Conservation (phyloP, 352 stramenopile species). For the Pythium utonaiense region DNA sequence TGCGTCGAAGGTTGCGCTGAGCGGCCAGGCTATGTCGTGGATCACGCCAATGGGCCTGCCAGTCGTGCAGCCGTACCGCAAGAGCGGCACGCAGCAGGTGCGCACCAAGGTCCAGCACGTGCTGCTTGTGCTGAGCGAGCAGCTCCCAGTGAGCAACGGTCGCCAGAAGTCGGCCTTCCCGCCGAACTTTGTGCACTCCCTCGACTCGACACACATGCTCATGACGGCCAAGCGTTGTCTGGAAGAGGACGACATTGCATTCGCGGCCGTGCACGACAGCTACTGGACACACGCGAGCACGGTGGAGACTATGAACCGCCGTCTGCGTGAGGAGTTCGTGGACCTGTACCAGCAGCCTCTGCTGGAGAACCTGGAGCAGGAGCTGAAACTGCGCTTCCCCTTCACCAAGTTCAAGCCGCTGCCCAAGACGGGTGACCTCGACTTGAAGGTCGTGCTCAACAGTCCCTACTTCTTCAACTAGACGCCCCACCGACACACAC, state of each 20-base stretch:
- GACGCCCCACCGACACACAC: no score
- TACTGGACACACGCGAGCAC: conserved; percentile 98
- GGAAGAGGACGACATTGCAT: conserved; percentile 88
- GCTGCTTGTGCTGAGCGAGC: conserved; percentile 77
- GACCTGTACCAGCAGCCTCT: conserved; percentile 97
- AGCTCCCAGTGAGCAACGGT: conserved; percentile 54
- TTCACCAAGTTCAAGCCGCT: conserved; percentile 93
- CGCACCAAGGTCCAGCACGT: conserved; percentile 87
- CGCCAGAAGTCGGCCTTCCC: conserved; percentile 97
- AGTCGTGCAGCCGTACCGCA: conserved; percentile 97
- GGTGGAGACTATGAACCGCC: conserved; percentile 96
- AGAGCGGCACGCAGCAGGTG: conserved; percentile 71
- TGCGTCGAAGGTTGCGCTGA: conserved; percentile 63
- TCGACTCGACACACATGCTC: conserved; percentile 99
- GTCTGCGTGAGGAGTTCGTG: conserved; percentile 92
- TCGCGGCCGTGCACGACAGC: conserved; percentile 98
- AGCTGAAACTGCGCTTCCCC: conserved; percentile 94
- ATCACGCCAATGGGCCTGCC: conserved; percentile 98
- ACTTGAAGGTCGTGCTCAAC: conserved; percentile 93
- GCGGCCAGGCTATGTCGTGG: conserved; percentile 95
- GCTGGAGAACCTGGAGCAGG: conserved; percentile 92
- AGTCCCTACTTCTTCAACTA: conserved; percentile 99
- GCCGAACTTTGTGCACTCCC: conserved; percentile 99
- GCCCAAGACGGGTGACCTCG: conserved; percentile 90
- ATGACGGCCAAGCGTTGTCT: conserved; percentile 96